These are phyloP conservation scores for Nigrograna mackinnonii DNA, from an alignment of 2,329 filamentous ascomycete species.

Conservation along the genomic window DNA sequence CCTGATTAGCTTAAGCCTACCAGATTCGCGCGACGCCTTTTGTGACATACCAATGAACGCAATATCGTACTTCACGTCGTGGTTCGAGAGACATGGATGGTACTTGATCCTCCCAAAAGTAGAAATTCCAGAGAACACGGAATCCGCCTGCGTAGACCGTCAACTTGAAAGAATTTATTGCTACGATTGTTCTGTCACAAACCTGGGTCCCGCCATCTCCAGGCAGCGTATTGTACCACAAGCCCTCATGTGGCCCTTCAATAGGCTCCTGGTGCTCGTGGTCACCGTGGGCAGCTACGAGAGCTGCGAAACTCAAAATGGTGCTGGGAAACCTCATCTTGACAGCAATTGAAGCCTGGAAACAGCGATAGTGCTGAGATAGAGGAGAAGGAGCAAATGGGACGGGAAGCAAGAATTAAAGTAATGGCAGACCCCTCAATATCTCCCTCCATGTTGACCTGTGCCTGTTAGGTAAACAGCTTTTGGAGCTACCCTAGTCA, in stretches of 20 bases:
- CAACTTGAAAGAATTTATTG: constrained; percentile 9
- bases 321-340: constrained; percentile 30
- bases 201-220: constrained; percentile 85
- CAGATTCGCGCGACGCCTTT: no score
- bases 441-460: constrained; percentile 30
- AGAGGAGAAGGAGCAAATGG: constrained; percentile 3
- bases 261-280: constrained; percentile 63
- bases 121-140: constrained; percentile 85
- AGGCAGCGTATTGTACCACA: constrained; percentile 84
- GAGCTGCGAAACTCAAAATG: constrained; percentile 47
- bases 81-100: constrained; percentile 72
- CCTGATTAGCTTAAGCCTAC: constrained; percentile 3
- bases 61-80: constrained; percentile 77
- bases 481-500: constrained; percentile 31
- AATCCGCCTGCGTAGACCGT: constrained; percentile 66
- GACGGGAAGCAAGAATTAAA: constrained; percentile 25
- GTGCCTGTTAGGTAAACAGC: constrained; percentile 37
- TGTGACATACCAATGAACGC: constrained; percentile 71
- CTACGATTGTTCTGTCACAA: constrained; percentile 13
- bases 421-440: constrained; percentile 24
- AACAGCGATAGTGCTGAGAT: background rate
- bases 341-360: constrained; percentile 1
- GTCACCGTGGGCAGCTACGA: constrained; percentile 62
- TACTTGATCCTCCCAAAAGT: constrained; percentile 83
- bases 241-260: constrained; percentile 69